Percentiles rank a stretch among this genome's conserved stretches.
These are phyloP conservation scores for Neurospora africana DNA, from an alignment of 495 filamentous ascomycete species.

Conservation along the genomic window DNA sequence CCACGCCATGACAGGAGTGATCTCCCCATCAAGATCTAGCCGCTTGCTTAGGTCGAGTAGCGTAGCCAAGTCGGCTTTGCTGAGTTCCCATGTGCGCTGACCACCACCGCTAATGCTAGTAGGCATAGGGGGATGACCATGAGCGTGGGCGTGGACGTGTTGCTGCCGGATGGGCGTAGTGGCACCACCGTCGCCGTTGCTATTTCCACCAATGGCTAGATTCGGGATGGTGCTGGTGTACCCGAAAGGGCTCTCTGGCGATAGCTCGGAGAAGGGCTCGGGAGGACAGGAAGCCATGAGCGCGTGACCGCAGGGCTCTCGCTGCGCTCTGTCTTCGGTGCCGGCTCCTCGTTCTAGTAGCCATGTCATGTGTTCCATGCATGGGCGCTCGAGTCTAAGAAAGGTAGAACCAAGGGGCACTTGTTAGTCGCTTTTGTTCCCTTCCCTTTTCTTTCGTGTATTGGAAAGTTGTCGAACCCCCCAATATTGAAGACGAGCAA, in stretches of 20 bases:
- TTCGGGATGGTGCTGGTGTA: conserved; percentile 14
- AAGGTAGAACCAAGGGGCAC: conserved; percentile 1
- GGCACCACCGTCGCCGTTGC: conserved; percentile 9
- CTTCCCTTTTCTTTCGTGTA: not conserved
- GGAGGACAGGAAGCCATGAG: conserved; percentile 86
- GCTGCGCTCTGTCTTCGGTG: conserved; percentile 23
- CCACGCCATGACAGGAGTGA: conserved; percentile 96
- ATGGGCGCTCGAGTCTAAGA: conserved; percentile 80
- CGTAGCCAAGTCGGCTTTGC: conserved; percentile 61
- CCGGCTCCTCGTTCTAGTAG: conserved; percentile 49
- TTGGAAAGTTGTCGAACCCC: not conserved
- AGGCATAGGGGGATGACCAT: not conserved
- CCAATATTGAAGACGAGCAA: not conserved
- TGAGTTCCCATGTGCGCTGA: conserved; percentile 57
- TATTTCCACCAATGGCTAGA: not conserved
- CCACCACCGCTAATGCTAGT: conserved; percentile 10
- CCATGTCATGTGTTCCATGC: conserved; percentile 87
- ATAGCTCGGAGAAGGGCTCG: conserved; percentile 37
- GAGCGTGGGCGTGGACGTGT: not conserved
- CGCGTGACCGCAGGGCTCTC: conserved; percentile 61
- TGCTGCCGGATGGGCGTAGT: not conserved
- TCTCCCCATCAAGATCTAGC: conserved; percentile 80
- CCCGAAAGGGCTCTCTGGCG: conserved; percentile 41
- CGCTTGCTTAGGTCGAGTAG: conserved; percentile 75
- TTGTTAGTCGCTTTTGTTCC: conserved; percentile 9